Evolutionary conservation across 148 eudicot species (phyloP).

Genomic region (Camellia japonica): DNA sequence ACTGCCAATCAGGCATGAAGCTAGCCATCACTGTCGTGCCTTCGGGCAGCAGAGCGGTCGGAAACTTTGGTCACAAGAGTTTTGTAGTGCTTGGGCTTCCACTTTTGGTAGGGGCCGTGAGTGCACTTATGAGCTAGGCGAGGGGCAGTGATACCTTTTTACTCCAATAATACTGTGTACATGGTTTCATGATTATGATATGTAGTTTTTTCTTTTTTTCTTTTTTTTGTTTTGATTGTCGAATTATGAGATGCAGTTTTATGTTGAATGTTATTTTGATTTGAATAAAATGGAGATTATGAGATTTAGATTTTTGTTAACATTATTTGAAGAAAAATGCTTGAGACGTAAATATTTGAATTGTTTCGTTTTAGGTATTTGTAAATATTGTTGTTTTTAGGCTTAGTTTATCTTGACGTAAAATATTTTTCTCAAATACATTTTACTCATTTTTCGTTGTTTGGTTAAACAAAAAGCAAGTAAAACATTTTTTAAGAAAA

Average conservation of each 20-base stretch:
- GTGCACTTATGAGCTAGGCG: neutral
- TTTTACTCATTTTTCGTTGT: too few species aligned
- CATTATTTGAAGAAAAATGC: neutral
- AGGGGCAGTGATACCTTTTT: neutral
- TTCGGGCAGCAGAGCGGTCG: neutral
- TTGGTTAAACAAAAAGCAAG: too few species aligned
- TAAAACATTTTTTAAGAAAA: too few species aligned
- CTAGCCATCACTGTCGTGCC: neutral
- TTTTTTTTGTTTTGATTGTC: too few species aligned
- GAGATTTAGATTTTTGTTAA: neutral
- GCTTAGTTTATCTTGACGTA: too few species aligned
- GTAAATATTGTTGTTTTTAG: too few species aligned
- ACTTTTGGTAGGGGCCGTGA: neutral
- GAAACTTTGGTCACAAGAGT: neutral
- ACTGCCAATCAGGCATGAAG: conserved; percentile 16
- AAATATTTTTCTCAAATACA: too few species aligned
- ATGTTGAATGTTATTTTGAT: neutral
- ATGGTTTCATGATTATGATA: too few species aligned
- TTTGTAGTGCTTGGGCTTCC: neutral
- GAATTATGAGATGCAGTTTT: neutral
- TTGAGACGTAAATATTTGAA: too few species aligned
- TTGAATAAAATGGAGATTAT: neutral
- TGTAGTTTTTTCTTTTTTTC: too few species aligned
- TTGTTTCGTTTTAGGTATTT: too few species aligned
- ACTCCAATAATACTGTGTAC: too few species aligned